Evolutionary conservation across 2,329 filamentous ascomycete genomes (phyloP).

Genomic region (Arthroderma sp.): DNA sequence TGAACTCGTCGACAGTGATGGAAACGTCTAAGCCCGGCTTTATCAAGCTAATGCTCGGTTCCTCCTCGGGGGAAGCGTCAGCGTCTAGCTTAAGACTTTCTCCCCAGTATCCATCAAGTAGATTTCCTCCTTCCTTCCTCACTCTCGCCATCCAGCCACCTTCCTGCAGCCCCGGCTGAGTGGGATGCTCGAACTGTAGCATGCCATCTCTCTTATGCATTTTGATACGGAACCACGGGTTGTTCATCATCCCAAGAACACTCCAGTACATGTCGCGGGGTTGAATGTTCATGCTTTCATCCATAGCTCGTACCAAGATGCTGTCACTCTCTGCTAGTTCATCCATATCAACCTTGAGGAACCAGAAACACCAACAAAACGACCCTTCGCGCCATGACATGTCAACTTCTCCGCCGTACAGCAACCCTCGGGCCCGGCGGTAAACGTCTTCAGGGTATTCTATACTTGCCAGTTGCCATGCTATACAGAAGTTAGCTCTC

Average conservation of each 20-base stretch:
- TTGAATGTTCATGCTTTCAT: conserved; percentile 74
- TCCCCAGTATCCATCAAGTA: conserved; percentile 75
- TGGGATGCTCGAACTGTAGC: conserved; percentile 77
- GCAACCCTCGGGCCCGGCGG: conserved; percentile 46
- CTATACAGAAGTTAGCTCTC: conserved; percentile 11
- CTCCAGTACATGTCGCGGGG: conserved; percentile 95
- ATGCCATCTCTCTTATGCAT: conserved; percentile 54
- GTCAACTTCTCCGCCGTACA: conserved; percentile 67
- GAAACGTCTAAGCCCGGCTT: conserved; percentile 49
- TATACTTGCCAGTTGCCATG: conserved; percentile 65
- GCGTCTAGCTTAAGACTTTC: conserved; percentile 47
- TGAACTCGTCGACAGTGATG: conserved; percentile 60
- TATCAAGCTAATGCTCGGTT: conserved; percentile 63
- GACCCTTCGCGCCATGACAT: conserved; percentile 68
- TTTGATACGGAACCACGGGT: conserved; percentile 77
- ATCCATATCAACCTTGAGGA: conserved; percentile 50
- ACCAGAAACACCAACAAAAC: conserved; percentile 93
- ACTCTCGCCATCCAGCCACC: conserved; percentile 91
- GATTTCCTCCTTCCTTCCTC: conserved; percentile 67
- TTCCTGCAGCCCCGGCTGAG: conserved; percentile 60
- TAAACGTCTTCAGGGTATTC: conserved; percentile 80
- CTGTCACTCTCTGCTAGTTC: conserved; percentile 54
- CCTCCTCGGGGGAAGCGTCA: conserved; percentile 35
- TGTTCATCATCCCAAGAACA: conserved; percentile 95
- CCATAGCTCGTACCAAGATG: conserved; percentile 75